A percentile compares a stretch with the other conserved stretches of the same genome.
Conservation (phyloP, 176 grass and related monocot genomes). For the Carex littledalei region DNA sequence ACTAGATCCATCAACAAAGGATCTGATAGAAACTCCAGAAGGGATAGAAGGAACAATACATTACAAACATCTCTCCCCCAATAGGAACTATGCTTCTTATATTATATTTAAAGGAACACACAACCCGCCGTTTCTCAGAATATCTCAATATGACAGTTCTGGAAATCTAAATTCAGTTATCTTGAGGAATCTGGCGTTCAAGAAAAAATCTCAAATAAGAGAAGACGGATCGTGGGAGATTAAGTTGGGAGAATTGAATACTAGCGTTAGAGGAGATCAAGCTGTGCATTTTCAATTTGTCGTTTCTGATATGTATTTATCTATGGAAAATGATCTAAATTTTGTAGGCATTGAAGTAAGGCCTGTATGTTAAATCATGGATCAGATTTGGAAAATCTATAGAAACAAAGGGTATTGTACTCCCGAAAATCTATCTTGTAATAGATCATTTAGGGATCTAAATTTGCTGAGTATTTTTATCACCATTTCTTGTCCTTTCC, state of each 20-base stretch:
- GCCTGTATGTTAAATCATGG: neutral
- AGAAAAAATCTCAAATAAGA: neutral
- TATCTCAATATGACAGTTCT: no score
- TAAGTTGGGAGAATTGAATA: neutral
- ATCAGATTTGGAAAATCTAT: no score
- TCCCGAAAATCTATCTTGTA: no score
- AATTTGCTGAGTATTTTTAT: no score
- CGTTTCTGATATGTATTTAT: neutral
- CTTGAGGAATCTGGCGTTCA: no score
- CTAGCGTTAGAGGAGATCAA: neutral
- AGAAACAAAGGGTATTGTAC: no score
- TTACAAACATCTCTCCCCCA: constrained; percentile 16
- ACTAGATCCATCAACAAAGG: neutral
- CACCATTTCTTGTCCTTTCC: no score
- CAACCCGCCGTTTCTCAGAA: no score
- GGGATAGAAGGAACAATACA: constrained; percentile 7
- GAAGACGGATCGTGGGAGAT: neutral
- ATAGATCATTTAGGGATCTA: no score
- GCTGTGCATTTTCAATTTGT: neutral
- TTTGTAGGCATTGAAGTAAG: neutral
- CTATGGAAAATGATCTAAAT: neutral
- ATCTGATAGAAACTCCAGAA: constrained; percentile 26
- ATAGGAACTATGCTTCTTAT: constrained; percentile 10
- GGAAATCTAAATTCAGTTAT: no score
- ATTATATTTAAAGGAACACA: no score